These are phyloP conservation scores for Micractinium sp. DNA, from an alignment of 139 green algal genomes.

Conservation along the genomic window DNA sequence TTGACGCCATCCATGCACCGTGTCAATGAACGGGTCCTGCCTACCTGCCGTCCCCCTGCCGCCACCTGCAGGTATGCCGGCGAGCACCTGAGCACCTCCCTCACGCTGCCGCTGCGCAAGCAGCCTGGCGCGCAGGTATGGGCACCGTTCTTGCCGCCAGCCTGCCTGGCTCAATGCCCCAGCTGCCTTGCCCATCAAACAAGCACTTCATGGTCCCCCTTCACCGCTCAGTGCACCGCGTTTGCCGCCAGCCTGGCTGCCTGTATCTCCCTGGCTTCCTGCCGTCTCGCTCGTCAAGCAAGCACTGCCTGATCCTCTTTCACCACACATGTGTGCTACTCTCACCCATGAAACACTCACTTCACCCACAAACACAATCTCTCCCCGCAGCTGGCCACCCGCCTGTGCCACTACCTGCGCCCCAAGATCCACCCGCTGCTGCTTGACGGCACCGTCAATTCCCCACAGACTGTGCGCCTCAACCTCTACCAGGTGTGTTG, in stretches of 20 bases:
- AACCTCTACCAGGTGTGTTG: slow-evolving; percentile 89
- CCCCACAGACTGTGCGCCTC: slow-evolving; percentile 64
- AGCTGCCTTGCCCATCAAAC: too few relatives aligned
- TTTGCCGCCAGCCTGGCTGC: not conserved
- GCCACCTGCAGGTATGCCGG: slow-evolving; percentile 10
- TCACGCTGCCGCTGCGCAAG: slow-evolving; percentile 70
- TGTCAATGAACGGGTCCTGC: not conserved
- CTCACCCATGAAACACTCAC: not conserved
- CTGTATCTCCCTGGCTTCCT: not conserved
- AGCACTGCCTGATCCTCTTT: not conserved
- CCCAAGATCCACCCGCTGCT: slow-evolving; percentile 90
- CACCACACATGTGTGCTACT: not conserved
- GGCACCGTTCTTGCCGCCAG: not conserved
- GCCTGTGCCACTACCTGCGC: slow-evolving; percentile 83
- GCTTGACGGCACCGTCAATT: slow-evolving; percentile 86
- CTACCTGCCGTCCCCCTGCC: not conserved
- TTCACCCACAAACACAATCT: not conserved
- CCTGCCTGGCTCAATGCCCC: not conserved
- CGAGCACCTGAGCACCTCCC: slow-evolving; percentile 55
- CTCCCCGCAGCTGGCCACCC: slow-evolving; percentile 52
- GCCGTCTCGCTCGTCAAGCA: not conserved
- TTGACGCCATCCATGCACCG: not conserved
- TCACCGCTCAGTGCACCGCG: too few relatives aligned
- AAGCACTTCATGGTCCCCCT: too few relatives aligned
- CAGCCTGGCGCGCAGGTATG: slow-evolving; percentile 30